Base-by-base conservation (phyloP, 768 basidiomycete genomes). In the Termitomyces sp. region DNA sequence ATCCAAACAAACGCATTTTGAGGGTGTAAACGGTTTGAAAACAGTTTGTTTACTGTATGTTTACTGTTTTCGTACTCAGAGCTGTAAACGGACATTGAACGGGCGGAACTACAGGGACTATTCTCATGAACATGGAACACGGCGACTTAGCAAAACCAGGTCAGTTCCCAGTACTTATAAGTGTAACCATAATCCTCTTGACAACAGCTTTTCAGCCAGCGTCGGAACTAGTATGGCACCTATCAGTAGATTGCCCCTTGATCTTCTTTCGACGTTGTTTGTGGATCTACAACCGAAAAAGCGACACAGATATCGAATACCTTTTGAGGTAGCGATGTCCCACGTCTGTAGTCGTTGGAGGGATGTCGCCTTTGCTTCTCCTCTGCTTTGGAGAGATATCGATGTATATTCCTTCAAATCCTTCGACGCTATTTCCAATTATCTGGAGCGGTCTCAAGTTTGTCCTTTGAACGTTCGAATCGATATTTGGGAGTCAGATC, bases 341-440 rank as follows among this genome's bases (percentile, higher is more conserved):
- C 77, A 79, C 56, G 76, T 80, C 41, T 79, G 72, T n/a, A 56
- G 56, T 18, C 67, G 65, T 49, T 80, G 78, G 77, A 71, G 79
- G 47, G 64, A 63, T 3, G 61, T 73, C 16, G 76, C 74, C 1
- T 53, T 76, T 26, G 61, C 63, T 14, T 73, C 70, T 5, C 72
- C 75, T 2, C 52, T 62, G 5, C 67, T 81, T 6, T 81, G 80
- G 79, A 71, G 58, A 47, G 69, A 66, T 22, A 70, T 79, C 43
- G 56, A 67, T 38, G 67, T 74, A 30, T 69, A 66, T 33, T 69
- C 72, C 2, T 60, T 53, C 18, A 47, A 60, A 9, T 72, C 72
- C 22, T 32, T 65, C 11, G 63, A 61, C 11, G 62, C 66, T 55
- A 62, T 68, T 1, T 41, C 55, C 20, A 52, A 55, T 18, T 76